Evolutionary conservation across 495 filamentous ascomycete species (phyloP), one percentile per base, ranked within the genome.

Genomic region (Hypoxylon crocopeplum): DNA sequence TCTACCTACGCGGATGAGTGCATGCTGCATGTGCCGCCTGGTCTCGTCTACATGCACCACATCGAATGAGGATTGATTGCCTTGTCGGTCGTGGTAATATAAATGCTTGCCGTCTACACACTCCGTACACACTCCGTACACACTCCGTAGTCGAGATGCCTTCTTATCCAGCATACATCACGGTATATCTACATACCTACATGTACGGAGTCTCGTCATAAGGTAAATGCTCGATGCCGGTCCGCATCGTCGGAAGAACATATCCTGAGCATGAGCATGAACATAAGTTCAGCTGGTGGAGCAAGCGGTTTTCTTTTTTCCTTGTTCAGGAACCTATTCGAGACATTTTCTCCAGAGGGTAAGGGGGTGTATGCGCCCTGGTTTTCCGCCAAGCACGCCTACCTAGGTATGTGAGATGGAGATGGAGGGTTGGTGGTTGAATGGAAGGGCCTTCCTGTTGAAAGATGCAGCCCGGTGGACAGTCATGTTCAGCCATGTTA

Each of bases 391-490:
- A 58, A 57, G 60, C 22, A 47, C 20, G 32, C 10, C 24, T 8
- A 27, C 24, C 4, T 3, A 27, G 3, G 24, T 27, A 27, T 3
- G 30, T 45, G 27, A 52, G 59, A 57, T 56, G 59, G 54, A 54
- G 36, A 40, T 39, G 56, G 41, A 53, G 41, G 33, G 56, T 48
- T 48, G 48, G 34, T 54, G 34, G 53, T 49, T 51, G 36, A 48
- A 32, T 48, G 36, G 42, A 56, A 62, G 45, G 50, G 50, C 34
- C 32, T 56, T 50, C 15, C 50, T 55, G 50, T 36, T 48, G n/a
- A 56, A 30, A 56, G 40, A 59, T 56, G 56, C 62, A 61, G 62
- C 62, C 62, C 50, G 56, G 51, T 65, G 62, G 50, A 50, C 61
- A 48, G 40, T n/a, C 33, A 39, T 29, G 36, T 17, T n/a, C n/a